Evolutionary conservation across 2,329 filamentous ascomycete species (phyloP), one percentile per base, ranked within the genome.

Genomic region (Xylariaceae sp.): DNA sequence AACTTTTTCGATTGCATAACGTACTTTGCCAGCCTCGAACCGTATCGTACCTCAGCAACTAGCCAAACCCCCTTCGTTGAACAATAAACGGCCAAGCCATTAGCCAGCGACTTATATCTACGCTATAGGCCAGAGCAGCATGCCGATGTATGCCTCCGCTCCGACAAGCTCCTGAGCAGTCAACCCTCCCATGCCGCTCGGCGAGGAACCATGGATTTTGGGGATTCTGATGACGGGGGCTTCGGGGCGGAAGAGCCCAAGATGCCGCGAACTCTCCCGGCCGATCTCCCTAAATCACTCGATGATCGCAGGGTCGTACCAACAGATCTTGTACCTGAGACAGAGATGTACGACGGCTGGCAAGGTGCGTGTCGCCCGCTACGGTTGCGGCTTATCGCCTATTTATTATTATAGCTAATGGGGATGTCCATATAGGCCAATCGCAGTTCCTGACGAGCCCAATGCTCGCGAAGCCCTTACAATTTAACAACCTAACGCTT

Each of bases 341-440:
- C 92, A 33, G 94, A 97, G 78, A 91, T 97, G 77, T 99, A 97
- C 72, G 94, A 99, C 81, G 94, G 91, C 64, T 99, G 94, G 94
- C 92, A 97, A 86, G 93, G 93, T 80, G 62, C 58, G 77, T 75
- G 53, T 54, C 48, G 48, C 52, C 50, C 52, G 42, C 55, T 55
- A 48, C 54, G 55, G 55, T 53, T 47, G 16, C 51, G 44, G 37
- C 18, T 30, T 37, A 10, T 48, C 44, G 2, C 27, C 47, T 27
- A 40, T 44, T 45, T 18, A 30, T 26, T 33, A 41, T 44, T 39
- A 30, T 50, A 53, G 51, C 51, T 64, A 54, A 63, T 58, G 33
- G 36, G 57, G 49, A 51, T 54, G 57, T 48, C 51, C 32, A 36
- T 56, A 47, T 69, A 97, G 93, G 93, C 61, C 91, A 97, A 80